These are phyloP conservation scores for Dacryopinax spathularia DNA, from an alignment of 768 basidiomycete genomes.

Conservation along the genomic window DNA sequence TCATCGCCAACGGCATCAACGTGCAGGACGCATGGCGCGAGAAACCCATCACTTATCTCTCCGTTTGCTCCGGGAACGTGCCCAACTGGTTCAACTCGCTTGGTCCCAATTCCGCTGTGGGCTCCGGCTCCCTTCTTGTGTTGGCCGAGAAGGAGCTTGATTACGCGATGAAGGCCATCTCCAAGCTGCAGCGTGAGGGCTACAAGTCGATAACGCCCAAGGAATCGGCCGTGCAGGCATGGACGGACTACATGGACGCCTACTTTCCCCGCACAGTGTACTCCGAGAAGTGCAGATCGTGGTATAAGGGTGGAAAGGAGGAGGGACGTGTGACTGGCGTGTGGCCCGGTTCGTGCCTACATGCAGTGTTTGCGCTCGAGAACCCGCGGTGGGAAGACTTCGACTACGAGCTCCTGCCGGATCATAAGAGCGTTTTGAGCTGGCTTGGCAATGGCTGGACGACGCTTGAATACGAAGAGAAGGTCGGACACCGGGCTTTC, in stretches of 20 bases:
- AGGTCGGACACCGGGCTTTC: slow-evolving; percentile 9
- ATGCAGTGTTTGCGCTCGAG: slow-evolving; percentile 35
- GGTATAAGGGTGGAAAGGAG: slow-evolving; percentile 49
- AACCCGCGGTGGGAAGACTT: slow-evolving; percentile 56
- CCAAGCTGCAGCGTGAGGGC: slow-evolving; percentile 49
- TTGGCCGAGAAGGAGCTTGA: slow-evolving; percentile 43
- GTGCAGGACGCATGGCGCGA: slow-evolving; percentile 42
- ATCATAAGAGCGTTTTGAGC: slow-evolving; percentile 34
- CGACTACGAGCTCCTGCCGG: slow-evolving; percentile 35
- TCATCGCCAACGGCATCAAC: slow-evolving; percentile 39
- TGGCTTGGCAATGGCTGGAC: slow-evolving; percentile 53
- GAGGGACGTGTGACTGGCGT: slow-evolving; percentile 44
- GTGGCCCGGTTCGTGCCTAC: slow-evolving; percentile 47
- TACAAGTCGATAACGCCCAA: slow-evolving; percentile 49
- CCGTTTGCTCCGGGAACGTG: slow-evolving; percentile 45
- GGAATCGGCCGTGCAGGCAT: slow-evolving; percentile 44
- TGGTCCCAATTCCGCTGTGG: slow-evolving; percentile 45
- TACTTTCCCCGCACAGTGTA: slow-evolving; percentile 37
- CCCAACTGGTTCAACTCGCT: slow-evolving; percentile 42
- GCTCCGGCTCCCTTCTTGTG: slow-evolving; percentile 41
- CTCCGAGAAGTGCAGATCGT: slow-evolving; percentile 42
- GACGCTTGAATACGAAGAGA: slow-evolving; percentile 33
- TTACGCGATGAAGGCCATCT: slow-evolving; percentile 39
- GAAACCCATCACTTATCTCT: slow-evolving; percentile 44
- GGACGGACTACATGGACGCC: slow-evolving; percentile 43